Percentiles rank a stretch among this genome's conserved stretches.
Conservation (phyloP, 495 filamentous ascomycete genomes). For the Opeltia flavorubescens region DNA sequence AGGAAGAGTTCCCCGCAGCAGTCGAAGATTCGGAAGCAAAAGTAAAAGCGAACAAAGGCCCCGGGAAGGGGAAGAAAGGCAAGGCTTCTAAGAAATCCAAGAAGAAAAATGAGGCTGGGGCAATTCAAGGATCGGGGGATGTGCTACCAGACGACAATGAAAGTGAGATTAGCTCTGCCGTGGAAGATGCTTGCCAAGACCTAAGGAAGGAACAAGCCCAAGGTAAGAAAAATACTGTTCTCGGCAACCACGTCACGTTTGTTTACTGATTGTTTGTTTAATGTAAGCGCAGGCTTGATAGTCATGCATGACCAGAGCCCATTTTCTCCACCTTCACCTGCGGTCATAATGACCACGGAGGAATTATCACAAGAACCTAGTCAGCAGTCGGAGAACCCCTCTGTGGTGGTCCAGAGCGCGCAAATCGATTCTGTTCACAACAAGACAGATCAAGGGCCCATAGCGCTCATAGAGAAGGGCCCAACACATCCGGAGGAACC, state of each 20-base stretch:
- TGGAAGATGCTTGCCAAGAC: slow-evolving; percentile 12
- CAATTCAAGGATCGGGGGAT: slow-evolving; percentile 1
- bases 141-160: slow-evolving; percentile 16
- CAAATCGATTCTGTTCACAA: no score
- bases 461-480: no score
- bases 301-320: slow-evolving; percentile 5
- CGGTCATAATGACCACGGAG: not conserved
- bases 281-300: not conserved
- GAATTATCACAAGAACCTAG: slow-evolving; percentile 3
- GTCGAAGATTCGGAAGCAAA: slow-evolving; percentile 14
- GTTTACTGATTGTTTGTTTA: no score
- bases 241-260: no score
- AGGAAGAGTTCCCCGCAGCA: slow-evolving; percentile 8
- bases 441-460: no score
- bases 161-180: slow-evolving; percentile 12
- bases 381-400: no score
- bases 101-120: slow-evolving; percentile 8
- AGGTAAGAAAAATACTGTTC: not conserved
- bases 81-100: slow-evolving; percentile 18
- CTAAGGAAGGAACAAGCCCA: slow-evolving; percentile 4
- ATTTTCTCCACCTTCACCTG: slow-evolving; percentile 5
- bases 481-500: no score
- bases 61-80: slow-evolving; percentile 20
- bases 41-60: slow-evolving; percentile 14
- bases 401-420: no score